Base-by-base conservation (phyloP, 176 grass and related monocot species). In the Eremochloa ophiuroides region DNA sequence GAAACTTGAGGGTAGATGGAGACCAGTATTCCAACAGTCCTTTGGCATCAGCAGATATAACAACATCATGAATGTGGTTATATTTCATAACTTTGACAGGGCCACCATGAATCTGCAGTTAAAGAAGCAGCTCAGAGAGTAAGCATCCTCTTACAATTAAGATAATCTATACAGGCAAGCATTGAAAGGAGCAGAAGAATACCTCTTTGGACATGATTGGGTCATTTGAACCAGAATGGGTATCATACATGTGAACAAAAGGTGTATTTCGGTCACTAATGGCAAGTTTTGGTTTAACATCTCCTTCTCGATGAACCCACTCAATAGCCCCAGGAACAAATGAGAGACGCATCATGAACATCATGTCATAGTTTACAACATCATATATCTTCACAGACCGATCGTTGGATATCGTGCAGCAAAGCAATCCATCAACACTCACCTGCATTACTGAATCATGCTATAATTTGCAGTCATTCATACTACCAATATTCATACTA, bases 331-430 rank as follows among this genome's bases (percentile, higher is more conserved):
- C 93, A 86, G 96, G 88, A 75, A 88, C 71, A 90, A 86, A 99
- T 37, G 84, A 88, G 66, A 95, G 88, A 13, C 93, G 88, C 88
- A 99, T 95, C 96, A 99, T 99, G 82, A 99, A 90, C 91, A 90
- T 99, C 96, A 99, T 99, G 81, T 99, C 96, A 86, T 93, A 99
- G 85, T 95, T 99, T 26, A 99, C 91, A 62, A 95, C 96, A 88
- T 99, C 96, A 53, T 99, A 99, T 86, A 99, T 90, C 86, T 99
- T 99, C 17, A 95, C 89, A 39, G 91, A 93, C 18, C 10, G 66
- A 13, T 99, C 93, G 55, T 26, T 91, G 60, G 93, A 91, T 64
- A 99, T 95, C 41, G 91, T 99, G 90, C 96, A 95, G 69, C 96
- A 99, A 76, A 93, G 78, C 78, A 99, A 89, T 61, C 96, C 96